Evolutionary conservation across 192 early-diverging fungal genomes (phyloP).

Genomic region (Coemansia sp.): DNA sequence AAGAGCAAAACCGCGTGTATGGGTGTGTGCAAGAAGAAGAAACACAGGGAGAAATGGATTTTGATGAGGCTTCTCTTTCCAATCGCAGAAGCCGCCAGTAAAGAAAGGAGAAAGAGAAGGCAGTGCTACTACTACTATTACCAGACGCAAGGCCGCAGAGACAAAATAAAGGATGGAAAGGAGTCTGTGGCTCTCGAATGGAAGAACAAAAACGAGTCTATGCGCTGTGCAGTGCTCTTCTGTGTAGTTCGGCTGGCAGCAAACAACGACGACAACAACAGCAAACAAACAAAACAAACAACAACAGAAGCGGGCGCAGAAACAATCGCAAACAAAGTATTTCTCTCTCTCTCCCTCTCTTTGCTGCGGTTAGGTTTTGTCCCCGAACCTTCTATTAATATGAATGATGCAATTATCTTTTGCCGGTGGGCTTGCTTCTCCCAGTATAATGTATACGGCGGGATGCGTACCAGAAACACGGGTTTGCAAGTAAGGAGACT

Average conservation of each 20-base stretch:
- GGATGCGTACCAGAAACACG: neutral
- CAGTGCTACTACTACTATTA: neutral
- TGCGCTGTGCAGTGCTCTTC: too few species aligned
- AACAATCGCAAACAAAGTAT: too few species aligned
- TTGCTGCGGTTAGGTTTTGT: too few species aligned
- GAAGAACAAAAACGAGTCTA: neutral
- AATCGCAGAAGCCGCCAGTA: neutral
- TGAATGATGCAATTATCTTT: too few species aligned
- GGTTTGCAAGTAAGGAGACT: neutral
- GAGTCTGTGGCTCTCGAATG: neutral
- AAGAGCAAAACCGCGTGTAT: too few species aligned
- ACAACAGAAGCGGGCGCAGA: neutral
- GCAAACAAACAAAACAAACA: neutral
- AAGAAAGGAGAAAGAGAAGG: neutral
- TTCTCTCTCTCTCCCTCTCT: too few species aligned
- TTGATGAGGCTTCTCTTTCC: neutral
- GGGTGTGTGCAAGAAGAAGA: neutral
- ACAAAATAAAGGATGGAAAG: neutral
- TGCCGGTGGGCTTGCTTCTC: too few species aligned
- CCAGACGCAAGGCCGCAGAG: neutral
- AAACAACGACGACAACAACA: slow-evolving; percentile 5
- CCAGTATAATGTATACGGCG: too few species aligned
- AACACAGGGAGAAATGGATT: neutral
- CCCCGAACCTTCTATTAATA: too few species aligned
- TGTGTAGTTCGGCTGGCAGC: neutral